phyloP scores from a whole-genome alignment of 345 rosid species.

The Aegle marmelos region DNA sequence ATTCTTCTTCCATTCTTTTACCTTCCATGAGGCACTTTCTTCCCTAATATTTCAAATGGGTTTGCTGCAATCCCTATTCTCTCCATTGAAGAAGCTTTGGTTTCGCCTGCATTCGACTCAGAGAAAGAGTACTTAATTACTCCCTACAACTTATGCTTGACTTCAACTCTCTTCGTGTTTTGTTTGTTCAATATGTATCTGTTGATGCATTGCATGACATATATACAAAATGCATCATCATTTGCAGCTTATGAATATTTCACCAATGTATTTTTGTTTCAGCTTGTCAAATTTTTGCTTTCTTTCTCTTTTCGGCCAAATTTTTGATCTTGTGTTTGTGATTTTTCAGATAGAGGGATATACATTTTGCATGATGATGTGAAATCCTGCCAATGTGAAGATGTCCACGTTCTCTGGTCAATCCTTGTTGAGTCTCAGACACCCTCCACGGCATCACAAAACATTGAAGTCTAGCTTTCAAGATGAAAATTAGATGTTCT shows the following conservation, averaged over 20 bases:
- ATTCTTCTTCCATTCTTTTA: conserved; percentile 18
- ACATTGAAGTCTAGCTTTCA: conserved; percentile 26
- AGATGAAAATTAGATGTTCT: not conserved
- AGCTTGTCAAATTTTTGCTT: not conserved
- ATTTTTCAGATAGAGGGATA: conserved; percentile 66
- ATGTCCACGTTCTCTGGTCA: conserved; percentile 90
- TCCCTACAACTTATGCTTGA: not conserved
- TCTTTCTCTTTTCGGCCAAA: not conserved
- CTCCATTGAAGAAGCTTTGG: conserved; percentile 43
- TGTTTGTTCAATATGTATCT: not conserved
- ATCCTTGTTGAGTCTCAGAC: conserved; percentile 79
- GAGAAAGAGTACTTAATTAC: conserved; percentile 17
- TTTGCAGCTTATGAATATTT: not conserved
- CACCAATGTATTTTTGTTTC: no score
- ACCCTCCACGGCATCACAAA: conserved; percentile 45
- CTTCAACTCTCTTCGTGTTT: not conserved
- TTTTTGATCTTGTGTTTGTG: not conserved
- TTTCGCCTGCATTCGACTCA: conserved; percentile 28
- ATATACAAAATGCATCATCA: no score
- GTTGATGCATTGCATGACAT: no score
- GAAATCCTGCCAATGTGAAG: conserved; percentile 84
- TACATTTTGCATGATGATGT: conserved; percentile 88
- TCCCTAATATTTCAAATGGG: conserved; percentile 25
- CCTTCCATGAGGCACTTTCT: conserved; percentile 14
- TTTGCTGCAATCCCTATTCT: conserved; percentile 34